Percentiles rank a stretch among this genome's conserved stretches.
These are phyloP conservation scores for Diaporthe amygdali DNA, from an alignment of 2,329 filamentous ascomycete genomes.

Conservation along the genomic window DNA sequence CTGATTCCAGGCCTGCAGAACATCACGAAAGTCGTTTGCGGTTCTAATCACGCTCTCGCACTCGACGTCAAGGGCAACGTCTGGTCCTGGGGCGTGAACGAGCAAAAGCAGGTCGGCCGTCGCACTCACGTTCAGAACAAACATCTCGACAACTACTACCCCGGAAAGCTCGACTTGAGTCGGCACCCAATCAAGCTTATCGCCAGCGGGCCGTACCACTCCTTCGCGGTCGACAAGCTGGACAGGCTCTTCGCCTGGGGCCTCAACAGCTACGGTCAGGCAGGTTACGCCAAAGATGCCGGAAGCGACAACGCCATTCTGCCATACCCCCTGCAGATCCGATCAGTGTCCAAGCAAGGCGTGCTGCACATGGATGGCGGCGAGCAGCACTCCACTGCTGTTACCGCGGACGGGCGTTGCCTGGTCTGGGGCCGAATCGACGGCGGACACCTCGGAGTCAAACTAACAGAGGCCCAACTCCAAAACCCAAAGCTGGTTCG, in stretches of 20 bases:
- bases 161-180: constrained; percentile 21
- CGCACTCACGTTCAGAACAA: constrained; percentile 27
- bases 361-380: constrained; percentile 63
- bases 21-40: constrained; percentile 56
- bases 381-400: constrained; percentile 62
- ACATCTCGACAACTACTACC: constrained; percentile 26
- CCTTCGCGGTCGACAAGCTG: constrained; percentile 64
- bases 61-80: constrained; percentile 63
- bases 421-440: constrained; percentile 47
- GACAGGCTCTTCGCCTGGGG: constrained; percentile 71
- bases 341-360: constrained; percentile 54
- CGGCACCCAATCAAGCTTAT: constrained; percentile 54
- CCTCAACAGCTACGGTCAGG: constrained; percentile 69
- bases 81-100: constrained; percentile 68
- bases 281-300: constrained; percentile 56
- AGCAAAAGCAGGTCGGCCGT: constrained; percentile 69
- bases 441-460: constrained; percentile 47
- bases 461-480: constrained; percentile 52
- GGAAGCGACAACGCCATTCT: constrained; percentile 65
- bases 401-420: constrained; percentile 39
- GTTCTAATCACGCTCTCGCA: constrained; percentile 64
- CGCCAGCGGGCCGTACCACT: constrained; percentile 66
- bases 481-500: constrained; percentile 51
- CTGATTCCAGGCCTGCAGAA: constrained; percentile 60
- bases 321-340: constrained; percentile 58